phyloP scores from a whole-genome alignment of 129 eudicot species.

The Arctium lappa region DNA sequence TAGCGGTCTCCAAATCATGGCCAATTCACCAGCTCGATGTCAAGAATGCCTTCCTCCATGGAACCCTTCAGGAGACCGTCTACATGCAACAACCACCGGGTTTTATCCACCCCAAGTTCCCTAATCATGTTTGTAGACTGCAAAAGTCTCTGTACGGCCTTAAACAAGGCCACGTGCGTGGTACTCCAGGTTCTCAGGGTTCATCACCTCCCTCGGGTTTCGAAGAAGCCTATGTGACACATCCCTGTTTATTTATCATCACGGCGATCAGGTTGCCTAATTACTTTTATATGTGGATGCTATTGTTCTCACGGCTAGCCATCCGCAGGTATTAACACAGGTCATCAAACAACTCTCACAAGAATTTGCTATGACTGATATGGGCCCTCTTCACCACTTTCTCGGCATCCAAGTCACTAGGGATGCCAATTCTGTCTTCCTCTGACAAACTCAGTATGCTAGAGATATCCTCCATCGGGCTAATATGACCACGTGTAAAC shows the following conservation, averaged over 20 bases:
- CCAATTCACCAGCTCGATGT: neutral
- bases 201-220: neutral
- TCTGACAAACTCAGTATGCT: too few relatives aligned
- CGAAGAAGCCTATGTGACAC: neutral
- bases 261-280: neutral
- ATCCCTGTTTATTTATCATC: neutral
- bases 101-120: neutral
- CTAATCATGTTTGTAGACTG: neutral
- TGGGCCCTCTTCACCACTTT: neutral
- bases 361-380: neutral
- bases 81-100: conserved; percentile 3
- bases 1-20: neutral
- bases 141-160: neutral
- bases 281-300: neutral
- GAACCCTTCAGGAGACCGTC: conserved; percentile 12
- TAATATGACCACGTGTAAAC: too few relatives aligned
- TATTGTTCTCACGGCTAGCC: neutral
- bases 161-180: neutral
- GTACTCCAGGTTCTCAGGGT: neutral
- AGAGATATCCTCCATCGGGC: too few relatives aligned
- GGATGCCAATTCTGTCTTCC: too few relatives aligned
- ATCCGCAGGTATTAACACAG: neutral
- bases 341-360: neutral
- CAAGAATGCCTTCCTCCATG: conserved; percentile 7
- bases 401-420: neutral